These are phyloP conservation scores for Sporothrix brasiliensis DNA, from an alignment of 2,329 filamentous ascomycete species.

Conservation along the genomic window DNA sequence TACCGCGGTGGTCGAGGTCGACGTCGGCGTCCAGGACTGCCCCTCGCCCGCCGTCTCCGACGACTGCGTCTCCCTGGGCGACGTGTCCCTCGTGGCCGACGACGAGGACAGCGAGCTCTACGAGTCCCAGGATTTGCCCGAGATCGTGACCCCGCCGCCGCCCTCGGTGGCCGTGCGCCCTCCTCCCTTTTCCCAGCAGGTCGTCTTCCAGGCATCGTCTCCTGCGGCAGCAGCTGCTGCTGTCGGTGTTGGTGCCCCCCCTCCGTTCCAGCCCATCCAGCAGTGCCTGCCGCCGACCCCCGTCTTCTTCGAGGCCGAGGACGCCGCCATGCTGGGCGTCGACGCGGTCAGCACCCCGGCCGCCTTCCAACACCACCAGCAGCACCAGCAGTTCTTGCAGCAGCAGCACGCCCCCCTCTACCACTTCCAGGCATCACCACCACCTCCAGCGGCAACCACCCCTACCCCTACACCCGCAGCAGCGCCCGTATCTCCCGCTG, in stretches of 20 bases:
- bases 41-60: constrained; percentile 37
- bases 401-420: constrained; percentile 29
- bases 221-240: not conserved
- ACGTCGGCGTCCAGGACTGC: constrained; percentile 5
- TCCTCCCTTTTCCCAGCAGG: constrained; percentile 15
- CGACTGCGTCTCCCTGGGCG: constrained; percentile 27
- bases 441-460: not conserved
- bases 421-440: constrained; percentile 18
- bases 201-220: too few species aligned
- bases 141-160: constrained; percentile 46
- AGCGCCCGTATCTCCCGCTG: not conserved
- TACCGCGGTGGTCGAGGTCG: constrained; percentile 41
- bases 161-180: constrained; percentile 36
- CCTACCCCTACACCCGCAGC: constrained; percentile 5
- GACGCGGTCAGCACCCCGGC: not conserved
- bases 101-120: constrained; percentile 48
- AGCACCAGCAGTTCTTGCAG: constrained; percentile 25
- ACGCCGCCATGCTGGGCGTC: constrained; percentile 44
- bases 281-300: constrained; percentile 37
- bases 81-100: constrained; percentile 36
- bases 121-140: constrained; percentile 48
- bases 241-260: not conserved
- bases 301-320: constrained; percentile 52
- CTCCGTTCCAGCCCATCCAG: not conserved
- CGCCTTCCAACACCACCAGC: constrained; percentile 25